Evolutionary conservation across 768 basidiomycete genomes (phyloP).

Genomic region (Amanita muscaria): DNA sequence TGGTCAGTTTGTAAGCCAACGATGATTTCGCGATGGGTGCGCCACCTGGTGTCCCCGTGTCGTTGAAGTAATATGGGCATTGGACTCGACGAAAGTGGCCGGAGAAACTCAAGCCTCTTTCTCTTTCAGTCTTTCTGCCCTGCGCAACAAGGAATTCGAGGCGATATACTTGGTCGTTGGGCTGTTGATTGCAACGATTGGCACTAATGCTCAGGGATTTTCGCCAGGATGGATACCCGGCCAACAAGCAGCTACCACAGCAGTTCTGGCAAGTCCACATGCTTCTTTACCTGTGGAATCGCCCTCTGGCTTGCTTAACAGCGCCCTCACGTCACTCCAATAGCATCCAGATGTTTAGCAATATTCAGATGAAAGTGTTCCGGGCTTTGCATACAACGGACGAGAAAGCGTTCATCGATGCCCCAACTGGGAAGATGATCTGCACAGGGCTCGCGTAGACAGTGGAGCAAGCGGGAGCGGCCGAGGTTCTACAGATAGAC

Average conservation of each 20-base stretch:
- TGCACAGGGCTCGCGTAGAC: constrained; percentile 93
- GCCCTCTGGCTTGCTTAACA: constrained; percentile 15
- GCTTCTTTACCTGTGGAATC: constrained; percentile 11
- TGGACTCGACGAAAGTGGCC: too few relatives aligned
- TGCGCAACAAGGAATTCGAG: too few relatives aligned
- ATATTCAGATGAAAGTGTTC: constrained; percentile 99
- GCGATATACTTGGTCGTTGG: constrained; percentile 53
- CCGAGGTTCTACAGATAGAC: constrained; percentile 89
- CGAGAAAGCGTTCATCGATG: constrained; percentile 95
- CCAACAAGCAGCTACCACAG: constrained; percentile 34
- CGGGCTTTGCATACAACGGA: constrained; percentile 94
- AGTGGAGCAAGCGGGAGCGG: constrained; percentile 85
- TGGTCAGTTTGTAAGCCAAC: too few relatives aligned
- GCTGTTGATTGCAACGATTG: constrained; percentile 17
- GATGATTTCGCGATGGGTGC: too few relatives aligned
- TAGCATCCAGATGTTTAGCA: constrained; percentile 86
- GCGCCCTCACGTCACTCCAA: constrained; percentile 45
- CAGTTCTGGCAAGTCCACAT: constrained; percentile 15
- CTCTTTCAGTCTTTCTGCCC: too few relatives aligned
- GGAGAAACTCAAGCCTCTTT: too few relatives aligned
- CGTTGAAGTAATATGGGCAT: too few relatives aligned
- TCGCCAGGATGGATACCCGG: constrained; percentile 79
- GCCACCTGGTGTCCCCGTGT: too few relatives aligned
- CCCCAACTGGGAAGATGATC: constrained; percentile 95
- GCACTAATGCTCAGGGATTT: constrained; percentile 60